Evolutionary conservation across 2,329 filamentous ascomycete species (phyloP).

Genomic region (Amesomyces nigricolor): DNA sequence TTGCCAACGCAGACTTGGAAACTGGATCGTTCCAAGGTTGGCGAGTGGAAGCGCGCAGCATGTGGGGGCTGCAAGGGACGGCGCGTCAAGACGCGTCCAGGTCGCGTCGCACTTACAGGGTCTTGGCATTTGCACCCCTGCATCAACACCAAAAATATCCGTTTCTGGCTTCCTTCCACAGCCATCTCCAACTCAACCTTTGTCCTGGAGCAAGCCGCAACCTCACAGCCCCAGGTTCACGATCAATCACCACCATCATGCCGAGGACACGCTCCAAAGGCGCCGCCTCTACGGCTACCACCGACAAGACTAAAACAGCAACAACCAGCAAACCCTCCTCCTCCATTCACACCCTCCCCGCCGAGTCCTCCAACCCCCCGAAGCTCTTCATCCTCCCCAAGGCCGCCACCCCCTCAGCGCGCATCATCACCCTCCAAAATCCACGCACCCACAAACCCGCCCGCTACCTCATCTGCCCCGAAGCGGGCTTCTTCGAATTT

Average conservation of each 20-base stretch:
- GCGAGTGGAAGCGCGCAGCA: not conserved
- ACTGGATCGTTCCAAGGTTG: no score
- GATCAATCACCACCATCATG: slow-evolving; percentile 33
- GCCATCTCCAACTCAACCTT: no score
- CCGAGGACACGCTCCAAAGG: slow-evolving; percentile 44
- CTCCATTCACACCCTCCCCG: slow-evolving; percentile 39
- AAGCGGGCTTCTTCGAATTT: slow-evolving; percentile 60
- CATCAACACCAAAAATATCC: not conserved
- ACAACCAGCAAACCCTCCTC: slow-evolving; percentile 26
- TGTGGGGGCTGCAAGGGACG: slow-evolving; percentile 7
- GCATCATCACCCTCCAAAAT: slow-evolving; percentile 55
- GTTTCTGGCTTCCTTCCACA: no score
- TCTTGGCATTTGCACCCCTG: not conserved
- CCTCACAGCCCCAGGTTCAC: not conserved
- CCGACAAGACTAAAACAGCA: slow-evolving; percentile 30
- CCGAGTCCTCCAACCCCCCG: slow-evolving; percentile 40
- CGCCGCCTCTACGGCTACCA: slow-evolving; percentile 20
- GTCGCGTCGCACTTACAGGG: slow-evolving; percentile 22
- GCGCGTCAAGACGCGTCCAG: slow-evolving; percentile 18
- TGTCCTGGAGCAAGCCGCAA: not conserved
- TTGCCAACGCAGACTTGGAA: not conserved
- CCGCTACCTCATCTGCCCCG: slow-evolving; percentile 57
- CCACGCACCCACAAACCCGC: slow-evolving; percentile 50
- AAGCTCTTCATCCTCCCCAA: slow-evolving; percentile 58
- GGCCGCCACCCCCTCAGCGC: slow-evolving; percentile 47